Evolutionary conservation across 2,329 filamentous ascomycete genomes (phyloP), one percentile per base, ranked within the genome.

Genomic region (Cryphonectria radicalis): DNA sequence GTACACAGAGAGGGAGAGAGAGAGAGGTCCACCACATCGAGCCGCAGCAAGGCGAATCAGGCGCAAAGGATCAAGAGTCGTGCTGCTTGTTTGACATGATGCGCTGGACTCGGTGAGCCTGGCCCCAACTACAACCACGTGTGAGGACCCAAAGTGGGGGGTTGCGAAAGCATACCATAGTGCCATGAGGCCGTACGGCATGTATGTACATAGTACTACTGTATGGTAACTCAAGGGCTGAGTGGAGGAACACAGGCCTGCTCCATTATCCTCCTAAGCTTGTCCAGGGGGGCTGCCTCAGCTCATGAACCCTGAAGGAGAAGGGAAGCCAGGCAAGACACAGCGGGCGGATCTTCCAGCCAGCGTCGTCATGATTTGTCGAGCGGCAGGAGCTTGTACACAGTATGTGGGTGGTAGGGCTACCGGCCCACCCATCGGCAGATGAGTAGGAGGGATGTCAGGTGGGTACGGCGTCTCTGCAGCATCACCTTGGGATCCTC

Each of bases 331-430:
- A 62, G 59, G 59, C 59, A 62, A 6, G 62, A 46, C 62, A 64
- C 17, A 64, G 62, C 62, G 62, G 62, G 62, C 62, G 40, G 22
- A 46, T 40, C 62, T 64, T 64, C 37, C 62, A 64, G 62, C 62
- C 62, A 64, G 62, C 40, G 7, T 42, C n/a, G 40, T 19, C 37
- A 28, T 46, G 62, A 32, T 64, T 64, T 64, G 62, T 43, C 62
- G 62, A 28, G 13, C 13, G 37, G 40, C 37, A 43, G 37, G 62
- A 64, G 62, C 35, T 37, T 35, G 35, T 37, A 40, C 22, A n/a
- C 35, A 40, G 32, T 62, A 62, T 40, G 59, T 62, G 35, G 19
- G 19, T 25, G 35, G 59, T 62, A 62, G 59, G 59, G 59, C 59
- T 62, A 40, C 35, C 22, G 59, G 8, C 35, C 59, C 32, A 62